Evolutionary conservation across 2,329 filamentous ascomycete species (phyloP).

Genomic region (Hypocrella siamensis): DNA sequence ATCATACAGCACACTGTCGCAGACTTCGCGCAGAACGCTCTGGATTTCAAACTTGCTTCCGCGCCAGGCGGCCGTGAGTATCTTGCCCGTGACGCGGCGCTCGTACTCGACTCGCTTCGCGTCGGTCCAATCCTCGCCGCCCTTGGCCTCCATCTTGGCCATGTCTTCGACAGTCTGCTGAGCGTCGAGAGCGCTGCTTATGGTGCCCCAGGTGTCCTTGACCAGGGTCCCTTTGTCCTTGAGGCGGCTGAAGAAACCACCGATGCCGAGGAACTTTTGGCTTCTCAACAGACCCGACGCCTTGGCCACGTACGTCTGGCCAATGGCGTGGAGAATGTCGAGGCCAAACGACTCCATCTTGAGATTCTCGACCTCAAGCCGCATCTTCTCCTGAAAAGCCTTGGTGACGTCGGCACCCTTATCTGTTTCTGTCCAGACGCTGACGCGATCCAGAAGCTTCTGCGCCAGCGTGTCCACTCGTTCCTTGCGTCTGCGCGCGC

Average conservation of each 20-base stretch:
- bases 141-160: conserved; percentile 87
- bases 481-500: conserved; percentile 70
- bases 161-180: conserved; percentile 99
- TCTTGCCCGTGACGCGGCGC: conserved; percentile 91
- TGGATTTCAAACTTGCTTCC: conserved; percentile 98
- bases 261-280: conserved; percentile 92
- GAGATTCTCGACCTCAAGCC: conserved; percentile 87
- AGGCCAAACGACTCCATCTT: conserved; percentile 99
- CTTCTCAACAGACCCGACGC: conserved; percentile 77
- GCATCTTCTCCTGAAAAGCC: conserved; percentile 88
- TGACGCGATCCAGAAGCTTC: conserved; percentile 81
- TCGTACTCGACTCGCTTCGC: conserved; percentile 95
- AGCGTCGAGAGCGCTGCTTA: conserved; percentile 87
- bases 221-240: conserved; percentile 95
- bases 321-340: conserved; percentile 91
- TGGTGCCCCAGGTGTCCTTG: conserved; percentile 98
- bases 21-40: conserved; percentile 86
- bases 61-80: conserved; percentile 88
- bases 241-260: conserved; percentile 82
- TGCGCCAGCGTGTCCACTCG: conserved; percentile 69
- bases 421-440: conserved; percentile 95
- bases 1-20: conserved; percentile 69
- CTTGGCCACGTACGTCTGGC: conserved; percentile 78
- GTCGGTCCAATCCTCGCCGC: conserved; percentile 95
- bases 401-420: conserved; percentile 69